Conservation (phyloP, 176 grass and related monocot species). For the Aegilops umbellulata region DNA sequence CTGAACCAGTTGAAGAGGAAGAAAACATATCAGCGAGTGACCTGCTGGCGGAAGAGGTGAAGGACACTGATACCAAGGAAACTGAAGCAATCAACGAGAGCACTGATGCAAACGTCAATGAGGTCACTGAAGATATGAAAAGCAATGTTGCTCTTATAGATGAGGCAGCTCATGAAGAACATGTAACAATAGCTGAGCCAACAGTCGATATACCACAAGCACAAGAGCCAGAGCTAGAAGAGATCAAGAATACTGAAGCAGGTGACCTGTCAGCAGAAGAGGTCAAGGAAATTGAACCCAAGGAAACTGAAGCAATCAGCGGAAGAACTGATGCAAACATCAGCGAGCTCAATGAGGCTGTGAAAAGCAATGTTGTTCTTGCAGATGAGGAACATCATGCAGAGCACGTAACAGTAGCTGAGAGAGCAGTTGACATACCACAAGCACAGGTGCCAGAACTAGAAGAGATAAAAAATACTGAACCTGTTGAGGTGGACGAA, state of each 20-base stretch:
- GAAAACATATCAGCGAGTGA: not conserved
- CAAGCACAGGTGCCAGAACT: not conserved
- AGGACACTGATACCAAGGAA: too few relatives aligned
- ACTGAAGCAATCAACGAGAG: too few relatives aligned
- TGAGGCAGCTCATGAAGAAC: not conserved
- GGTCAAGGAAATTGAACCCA: not conserved
- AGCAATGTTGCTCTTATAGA: not conserved
- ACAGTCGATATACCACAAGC: not conserved
- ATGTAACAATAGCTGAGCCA: not conserved
- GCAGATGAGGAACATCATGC: not conserved
- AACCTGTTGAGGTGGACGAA: not conserved
- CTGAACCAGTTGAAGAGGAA: not conserved
- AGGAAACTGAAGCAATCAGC: not conserved
- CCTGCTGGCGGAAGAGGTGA: too few relatives aligned
- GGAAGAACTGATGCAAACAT: not conserved
- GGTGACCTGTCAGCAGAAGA: not conserved
- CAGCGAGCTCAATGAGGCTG: not conserved
- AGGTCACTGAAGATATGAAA: not conserved
- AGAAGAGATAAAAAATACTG: slow-evolving; percentile 10
- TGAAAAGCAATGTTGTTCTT: not conserved
- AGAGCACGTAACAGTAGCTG: not conserved
- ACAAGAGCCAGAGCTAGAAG: slow-evolving; percentile 23
- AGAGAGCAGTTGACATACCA: not conserved
- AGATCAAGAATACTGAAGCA: not conserved
- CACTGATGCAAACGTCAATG: not conserved